Evolutionary conservation across 2,329 filamentous ascomycete genomes (phyloP).

Genomic region (Pseudopithomyces chartarum): DNA sequence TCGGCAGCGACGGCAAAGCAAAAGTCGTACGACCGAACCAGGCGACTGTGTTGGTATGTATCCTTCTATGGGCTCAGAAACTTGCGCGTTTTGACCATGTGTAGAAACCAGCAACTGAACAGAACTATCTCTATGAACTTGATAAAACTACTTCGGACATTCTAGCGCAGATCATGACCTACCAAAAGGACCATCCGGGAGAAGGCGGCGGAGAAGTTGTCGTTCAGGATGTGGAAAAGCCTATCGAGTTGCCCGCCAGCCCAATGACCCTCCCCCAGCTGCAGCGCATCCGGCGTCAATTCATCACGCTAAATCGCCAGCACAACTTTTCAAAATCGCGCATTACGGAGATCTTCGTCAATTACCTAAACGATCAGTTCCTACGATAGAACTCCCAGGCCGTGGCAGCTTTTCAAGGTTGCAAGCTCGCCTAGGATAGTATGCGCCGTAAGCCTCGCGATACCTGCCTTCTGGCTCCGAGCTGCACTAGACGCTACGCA

Average conservation of each 20-base stretch:
- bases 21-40: conserved; percentile 75
- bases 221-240: conserved; percentile 59
- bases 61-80: not conserved
- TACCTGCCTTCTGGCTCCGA: not conserved
- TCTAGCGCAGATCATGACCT: conserved; percentile 70
- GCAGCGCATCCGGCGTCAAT: conserved; percentile 77
- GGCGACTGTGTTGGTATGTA: conserved; percentile 67
- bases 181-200: conserved; percentile 66
- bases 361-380: conserved; percentile 46
- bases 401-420: not conserved
- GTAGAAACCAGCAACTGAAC: conserved; percentile 63
- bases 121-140: conserved; percentile 79
- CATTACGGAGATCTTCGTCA: conserved; percentile 45
- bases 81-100: conserved; percentile 8
- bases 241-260: conserved; percentile 68
- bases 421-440: not conserved
- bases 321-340: conserved; percentile 53
- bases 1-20: conserved; percentile 63
- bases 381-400: conserved; percentile 27
- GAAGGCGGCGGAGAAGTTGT: conserved; percentile 65
- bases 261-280: conserved; percentile 74
- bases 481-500: not conserved
- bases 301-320: conserved; percentile 75
- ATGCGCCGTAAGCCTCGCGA: not conserved
- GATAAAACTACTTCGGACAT: conserved; percentile 81